Base-by-base conservation (phyloP, 106 monocot genomes). In the Acorus gramineus region DNA sequence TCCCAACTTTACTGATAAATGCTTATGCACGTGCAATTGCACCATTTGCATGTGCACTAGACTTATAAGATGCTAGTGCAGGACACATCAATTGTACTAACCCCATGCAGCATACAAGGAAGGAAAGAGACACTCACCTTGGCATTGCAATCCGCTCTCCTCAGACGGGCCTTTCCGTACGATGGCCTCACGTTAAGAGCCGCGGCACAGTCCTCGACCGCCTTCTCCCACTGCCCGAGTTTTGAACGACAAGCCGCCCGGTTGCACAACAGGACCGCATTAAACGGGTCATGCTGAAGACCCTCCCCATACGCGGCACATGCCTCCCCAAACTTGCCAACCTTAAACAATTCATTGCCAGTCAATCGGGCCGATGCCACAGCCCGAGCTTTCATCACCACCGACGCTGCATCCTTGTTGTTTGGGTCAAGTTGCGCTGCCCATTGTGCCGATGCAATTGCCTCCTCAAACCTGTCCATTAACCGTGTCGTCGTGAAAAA, bases 301-400 rank as follows among this genome's bases (percentile, higher is more conserved):
- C 80, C 80, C 14, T 75, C 75, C n/a, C 74, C 75, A 63, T 80
- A 80, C 46, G 80, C 70, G 47, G 47, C 13, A 14, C 60, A 56
- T 45, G 80, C 80, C 55, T 80, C 75, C 11, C 48, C 43, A 67
- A 61, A 75, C 46, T 63, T 74, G 0, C 52, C 63, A 13, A 66
- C 71, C 44, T 75, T 80, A 53, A 80, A 80, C 4, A 80, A 66
- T 11, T 75, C 80, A 62, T 80, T 80, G 43, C 80, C 80, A 48
- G 60, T 80, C 42, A 62, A 59, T 67, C 80, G 59, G 42, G 75
- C 70, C 4, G 44, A 57, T 52, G 80, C 70, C 48, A 80, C 75
- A 28, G 65, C 62, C 47, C 60, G 53, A 53, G 62, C 49, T 11
- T 59, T 70, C 54, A 66, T 28, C 2, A 49, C 65, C 4, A 71